Base-by-base conservation (phyloP, 257 asterid genomes). In the Striga asiatica region DNA sequence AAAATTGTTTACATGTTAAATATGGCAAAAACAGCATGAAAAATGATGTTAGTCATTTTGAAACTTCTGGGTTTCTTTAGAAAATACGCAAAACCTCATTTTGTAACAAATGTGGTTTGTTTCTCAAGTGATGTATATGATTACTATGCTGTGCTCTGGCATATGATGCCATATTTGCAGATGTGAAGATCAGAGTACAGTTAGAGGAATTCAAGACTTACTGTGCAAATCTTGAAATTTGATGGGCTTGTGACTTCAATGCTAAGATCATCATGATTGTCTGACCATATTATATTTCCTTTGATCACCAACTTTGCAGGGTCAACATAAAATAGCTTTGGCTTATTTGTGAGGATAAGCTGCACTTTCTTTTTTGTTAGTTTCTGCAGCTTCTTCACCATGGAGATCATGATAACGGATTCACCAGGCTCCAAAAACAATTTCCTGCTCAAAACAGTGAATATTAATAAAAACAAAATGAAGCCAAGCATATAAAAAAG, bases 401-500 rank as follows among this genome's bases (percentile, higher is more conserved):
- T 82, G 17, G 99, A 88, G 75, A 92, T 92, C 99, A 92, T 92
- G 8, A 92, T 84, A 43, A 92, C 94, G 0, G 94, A 84, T 75
- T 92, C 99, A 5, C 99, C 97, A 0, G 94, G 91, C 78, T 92
- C 99, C 82, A 92, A 71, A 73, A 92, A 88, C 42, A 88, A 97
- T 67, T 92, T 73, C 99, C 99, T 92, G 84, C 55, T 61, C 49
- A 64, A 57, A 12, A 22, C 14, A 14, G 8, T 24, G 38, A 21
- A 65, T 35, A 12, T 12, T 23, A 51, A 35, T n/a, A 35, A 38
- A 9, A 17, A 45, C 4, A 24, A 49, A 19, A 24, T 1, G 5
- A 29, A 29, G 35, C 35, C 35, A 29, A 10, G 35, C 9, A 29
- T 29, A 5, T 10, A 7, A 29, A 43, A 4, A 0, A 43, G 19